Percentiles rank a stretch among this genome's conserved stretches.
Conservation (phyloP, 805 yeast genomes). For the Danielia reshetovae region DNA sequence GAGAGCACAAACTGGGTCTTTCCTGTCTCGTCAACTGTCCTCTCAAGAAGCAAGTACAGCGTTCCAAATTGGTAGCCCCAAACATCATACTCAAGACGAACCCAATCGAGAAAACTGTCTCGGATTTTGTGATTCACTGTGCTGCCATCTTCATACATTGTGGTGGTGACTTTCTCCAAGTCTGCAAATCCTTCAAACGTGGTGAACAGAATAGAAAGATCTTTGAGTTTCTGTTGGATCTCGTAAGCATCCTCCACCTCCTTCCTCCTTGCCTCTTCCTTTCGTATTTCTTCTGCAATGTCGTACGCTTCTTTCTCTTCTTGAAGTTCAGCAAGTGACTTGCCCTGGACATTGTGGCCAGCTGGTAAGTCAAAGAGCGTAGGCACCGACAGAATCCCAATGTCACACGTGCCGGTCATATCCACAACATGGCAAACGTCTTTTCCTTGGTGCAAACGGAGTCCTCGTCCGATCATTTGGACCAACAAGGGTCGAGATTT, state of each 20-base stretch:
- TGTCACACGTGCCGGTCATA: constrained; percentile 59
- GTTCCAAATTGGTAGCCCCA: constrained; percentile 23
- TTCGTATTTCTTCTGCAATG: neutral
- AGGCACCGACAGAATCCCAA: constrained; percentile 55
- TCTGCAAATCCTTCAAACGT: constrained; percentile 37
- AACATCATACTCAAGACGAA: constrained; percentile 27
- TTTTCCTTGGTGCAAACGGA: constrained; percentile 62
- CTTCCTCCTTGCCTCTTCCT: constrained; percentile 14
- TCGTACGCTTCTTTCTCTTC: constrained; percentile 8
- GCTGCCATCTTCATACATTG: constrained; percentile 7
- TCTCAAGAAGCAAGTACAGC: constrained; percentile 8
- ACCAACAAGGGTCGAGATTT: constrained; percentile 63
- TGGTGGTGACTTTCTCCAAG: constrained; percentile 1
- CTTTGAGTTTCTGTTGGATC: constrained; percentile 9
- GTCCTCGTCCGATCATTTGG: constrained; percentile 92
- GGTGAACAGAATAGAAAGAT: constrained; percentile 26
- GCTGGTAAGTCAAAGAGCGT: constrained; percentile 38
- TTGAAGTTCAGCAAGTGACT: constrained; percentile 11
- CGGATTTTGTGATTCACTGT: constrained; percentile 14
- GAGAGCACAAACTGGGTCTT: constrained; percentile 3
- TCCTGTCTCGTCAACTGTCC: constrained; percentile 1
- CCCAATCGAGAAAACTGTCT: constrained; percentile 19
- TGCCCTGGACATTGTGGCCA: constrained; percentile 21
- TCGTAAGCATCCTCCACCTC: constrained; percentile 9
- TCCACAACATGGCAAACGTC: constrained; percentile 70